These are phyloP conservation scores for Mallotus japonicus DNA, from an alignment of 441 rosid genomes.

Conservation along the genomic window DNA sequence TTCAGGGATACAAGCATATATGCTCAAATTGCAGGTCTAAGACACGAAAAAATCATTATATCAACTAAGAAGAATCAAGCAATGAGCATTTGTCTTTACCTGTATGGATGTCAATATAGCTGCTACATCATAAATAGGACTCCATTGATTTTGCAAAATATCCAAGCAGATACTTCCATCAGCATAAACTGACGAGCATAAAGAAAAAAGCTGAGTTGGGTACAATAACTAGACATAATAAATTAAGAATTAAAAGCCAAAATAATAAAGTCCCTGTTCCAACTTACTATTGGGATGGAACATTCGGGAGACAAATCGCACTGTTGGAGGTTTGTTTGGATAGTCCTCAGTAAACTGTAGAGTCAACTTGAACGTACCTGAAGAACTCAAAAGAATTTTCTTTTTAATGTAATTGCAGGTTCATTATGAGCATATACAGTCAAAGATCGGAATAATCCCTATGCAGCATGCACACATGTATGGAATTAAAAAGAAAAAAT, in stretches of 20 bases:
- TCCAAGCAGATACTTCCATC: conserved; percentile 76
- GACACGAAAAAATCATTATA: too few species aligned
- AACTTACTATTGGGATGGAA: conserved; percentile 76
- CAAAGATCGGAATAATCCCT: neutral
- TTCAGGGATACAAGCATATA: too few species aligned
- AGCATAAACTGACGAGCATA: conserved; percentile 48
- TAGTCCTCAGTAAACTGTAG: conserved; percentile 69
- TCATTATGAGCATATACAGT: neutral
- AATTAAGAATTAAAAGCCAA: neutral
- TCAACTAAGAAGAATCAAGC: too few species aligned
- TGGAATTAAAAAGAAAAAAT: neutral
- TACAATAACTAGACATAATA: neutral
- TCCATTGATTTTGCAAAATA: conserved; percentile 71
- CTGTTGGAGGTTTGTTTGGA: conserved; percentile 72
- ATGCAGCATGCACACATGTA: neutral
- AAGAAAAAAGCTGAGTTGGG: neutral
- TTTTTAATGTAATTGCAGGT: too few species aligned
- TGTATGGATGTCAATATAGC: conserved; percentile 71
- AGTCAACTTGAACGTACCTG: conserved; percentile 74
- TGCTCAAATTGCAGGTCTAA: too few species aligned
- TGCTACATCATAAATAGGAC: conserved; percentile 72
- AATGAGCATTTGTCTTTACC: conserved; percentile 27
- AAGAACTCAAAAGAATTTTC: neutral
- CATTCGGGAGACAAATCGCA: conserved; percentile 75
- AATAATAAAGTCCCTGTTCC: neutral